Conservation (phyloP, 768 basidiomycete genomes). For the Phanerochaete sordida region DNA sequence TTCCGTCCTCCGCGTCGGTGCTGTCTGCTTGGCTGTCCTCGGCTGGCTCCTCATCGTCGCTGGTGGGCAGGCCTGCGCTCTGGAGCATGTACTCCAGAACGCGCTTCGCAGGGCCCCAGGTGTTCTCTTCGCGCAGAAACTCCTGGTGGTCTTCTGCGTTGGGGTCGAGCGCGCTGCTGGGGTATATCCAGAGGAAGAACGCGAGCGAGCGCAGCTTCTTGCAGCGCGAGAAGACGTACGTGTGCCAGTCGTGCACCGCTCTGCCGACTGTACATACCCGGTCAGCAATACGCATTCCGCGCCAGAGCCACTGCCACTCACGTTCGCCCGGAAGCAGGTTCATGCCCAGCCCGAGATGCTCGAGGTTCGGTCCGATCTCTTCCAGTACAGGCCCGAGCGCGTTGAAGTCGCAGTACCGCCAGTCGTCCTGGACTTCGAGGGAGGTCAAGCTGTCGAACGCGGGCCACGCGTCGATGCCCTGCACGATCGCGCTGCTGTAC, state of each 20-base stretch:
- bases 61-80: neutral
- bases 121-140: neutral
- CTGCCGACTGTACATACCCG: neutral
- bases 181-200: neutral
- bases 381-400: neutral
- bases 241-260: neutral
- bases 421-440: neutral
- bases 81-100: neutral
- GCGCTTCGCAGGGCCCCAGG: neutral
- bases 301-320: neutral
- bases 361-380: neutral
- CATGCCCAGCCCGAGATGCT: neutral
- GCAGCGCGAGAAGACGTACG: neutral
- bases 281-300: neutral
- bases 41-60: neutral
- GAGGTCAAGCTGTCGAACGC: neutral
- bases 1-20: neutral
- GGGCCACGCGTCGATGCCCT: neutral
- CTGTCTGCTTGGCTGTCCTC: neutral
- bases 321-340: neutral
- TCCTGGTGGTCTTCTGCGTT: neutral
- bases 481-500: neutral
- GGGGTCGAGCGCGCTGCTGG: neutral
- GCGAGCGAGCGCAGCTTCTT: neutral
- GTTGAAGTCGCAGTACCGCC: neutral